Evolutionary conservation across 2,329 filamentous ascomycete species (phyloP).

Genomic region (Penicillium sp.): DNA sequence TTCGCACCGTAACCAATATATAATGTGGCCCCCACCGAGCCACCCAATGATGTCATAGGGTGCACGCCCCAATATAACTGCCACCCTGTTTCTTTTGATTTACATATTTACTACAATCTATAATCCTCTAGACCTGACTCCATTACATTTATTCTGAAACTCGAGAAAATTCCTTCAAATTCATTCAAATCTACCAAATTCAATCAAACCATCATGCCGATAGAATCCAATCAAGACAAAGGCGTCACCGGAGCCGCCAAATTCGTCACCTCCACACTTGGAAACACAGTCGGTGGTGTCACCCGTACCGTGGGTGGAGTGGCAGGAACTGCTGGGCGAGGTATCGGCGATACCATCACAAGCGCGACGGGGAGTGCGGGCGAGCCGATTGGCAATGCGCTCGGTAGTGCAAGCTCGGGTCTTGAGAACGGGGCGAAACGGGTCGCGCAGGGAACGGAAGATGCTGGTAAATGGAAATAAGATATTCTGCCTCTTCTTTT

Average conservation of each 20-base stretch:
- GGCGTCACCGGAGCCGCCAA: constrained; percentile 55
- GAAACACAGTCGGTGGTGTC: constrained; percentile 57
- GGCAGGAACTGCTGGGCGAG: constrained; percentile 58
- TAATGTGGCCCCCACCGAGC: no score
- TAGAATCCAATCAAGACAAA: constrained; percentile 27
- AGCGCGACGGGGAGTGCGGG: constrained; percentile 56
- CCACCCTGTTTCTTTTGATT: not conserved
- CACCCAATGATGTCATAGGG: constrained; percentile 10
- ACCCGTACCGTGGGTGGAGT: constrained; percentile 55
- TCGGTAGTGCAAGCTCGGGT: constrained; percentile 55
- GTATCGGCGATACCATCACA: constrained; percentile 57
- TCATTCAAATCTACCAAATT: not conserved
- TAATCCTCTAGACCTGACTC: not conserved
- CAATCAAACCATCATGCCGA: constrained; percentile 14
- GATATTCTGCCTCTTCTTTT: not conserved
- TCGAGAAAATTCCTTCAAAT: not conserved
- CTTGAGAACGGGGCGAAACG: constrained; percentile 53
- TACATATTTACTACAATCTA: not conserved
- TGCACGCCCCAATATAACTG: constrained; percentile 3
- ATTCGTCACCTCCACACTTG: constrained; percentile 56
- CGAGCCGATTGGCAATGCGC: constrained; percentile 56
- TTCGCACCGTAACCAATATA: no score
- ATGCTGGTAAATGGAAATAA: constrained; percentile 56
- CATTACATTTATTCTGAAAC: not conserved
- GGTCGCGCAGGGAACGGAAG: constrained; percentile 57